These are phyloP conservation scores for Peniophora sp. DNA, from an alignment of 1,284 basidiomycete species.

Conservation along the genomic window DNA sequence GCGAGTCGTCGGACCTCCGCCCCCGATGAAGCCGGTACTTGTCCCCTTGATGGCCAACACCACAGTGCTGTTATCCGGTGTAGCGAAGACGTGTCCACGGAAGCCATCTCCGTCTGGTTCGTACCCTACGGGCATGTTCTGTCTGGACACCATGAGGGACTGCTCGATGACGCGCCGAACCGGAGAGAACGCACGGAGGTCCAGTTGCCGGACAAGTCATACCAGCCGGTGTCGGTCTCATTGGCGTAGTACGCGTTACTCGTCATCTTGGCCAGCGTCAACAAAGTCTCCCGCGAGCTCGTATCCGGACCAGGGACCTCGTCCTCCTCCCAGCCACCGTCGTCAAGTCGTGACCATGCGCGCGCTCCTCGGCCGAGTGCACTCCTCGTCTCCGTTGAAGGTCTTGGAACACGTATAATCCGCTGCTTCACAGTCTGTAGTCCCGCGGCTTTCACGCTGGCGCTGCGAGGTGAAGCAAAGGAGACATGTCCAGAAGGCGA, in stretches of 20 bases:
- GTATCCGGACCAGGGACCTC: constrained; percentile 64
- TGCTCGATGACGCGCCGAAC: constrained; percentile 2
- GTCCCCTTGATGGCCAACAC: constrained; percentile 94
- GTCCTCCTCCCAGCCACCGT: constrained; percentile 48
- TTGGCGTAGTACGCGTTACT: constrained; percentile 76
- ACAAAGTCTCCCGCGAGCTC: constrained; percentile 68
- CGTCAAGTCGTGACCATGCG: no score
- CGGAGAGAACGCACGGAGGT: constrained; percentile 40
- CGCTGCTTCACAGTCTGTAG: not conserved
- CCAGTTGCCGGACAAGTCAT: constrained; percentile 62
- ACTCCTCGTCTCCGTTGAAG: no score
- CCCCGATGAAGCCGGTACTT: constrained; percentile 71
- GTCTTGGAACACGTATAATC: no score
- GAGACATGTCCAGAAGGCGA: not conserved
- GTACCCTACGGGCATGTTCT: constrained; percentile 91
- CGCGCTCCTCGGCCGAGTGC: no score
- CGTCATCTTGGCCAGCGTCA: constrained; percentile 89
- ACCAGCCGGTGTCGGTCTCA: constrained; percentile 67
- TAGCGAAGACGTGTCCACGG: constrained; percentile 86
- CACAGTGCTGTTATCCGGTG: constrained; percentile 76
- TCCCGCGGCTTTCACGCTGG: not conserved
- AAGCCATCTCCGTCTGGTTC: constrained; percentile 82
- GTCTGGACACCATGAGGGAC: not conserved
- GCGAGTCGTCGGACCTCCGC: constrained; percentile 78
- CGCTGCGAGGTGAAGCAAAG: not conserved